Evolutionary conservation across 1,139 yeast genomes (phyloP), one percentile per base, ranked within the genome.

Genomic region (Petasospora rhodanensis): DNA sequence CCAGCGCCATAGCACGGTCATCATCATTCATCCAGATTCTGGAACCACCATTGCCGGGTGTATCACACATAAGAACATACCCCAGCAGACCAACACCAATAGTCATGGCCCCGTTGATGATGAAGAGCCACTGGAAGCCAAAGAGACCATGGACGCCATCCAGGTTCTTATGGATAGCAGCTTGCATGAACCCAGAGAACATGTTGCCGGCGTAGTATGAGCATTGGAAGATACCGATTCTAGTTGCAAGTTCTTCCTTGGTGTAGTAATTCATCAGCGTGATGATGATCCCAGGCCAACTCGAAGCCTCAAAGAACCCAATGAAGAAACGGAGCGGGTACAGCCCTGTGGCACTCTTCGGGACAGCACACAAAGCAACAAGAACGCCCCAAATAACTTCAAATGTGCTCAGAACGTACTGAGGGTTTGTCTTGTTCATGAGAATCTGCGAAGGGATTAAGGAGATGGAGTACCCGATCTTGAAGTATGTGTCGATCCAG

Each of bases 381-480:
- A 55, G 33, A n/a, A 56, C 25, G 23, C 58, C 55, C 61, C 61
- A 56, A 23, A 49, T 37, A 4, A 53, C 22, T 32, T 56, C 66
- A 42, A 29, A 76, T 69, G 48, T 24, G 4, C 6, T 66, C 55
- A 37, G 68, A 52, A 11, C 72, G 67, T 52, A 77, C 64, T 43
- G 68, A 64, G 35, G 73, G 12, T 28, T 39, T 11, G 41, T 32
- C 28, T 38, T 41, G 56, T 22, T 73, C 47, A 77, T 73, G 69
- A 41, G 64, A 59, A 72, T 61, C 6, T 73, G 61, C 31, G 64
- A 66, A 26, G 73, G 57, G 24, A 75, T 52, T 26, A 70, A 64
- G 1, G 81, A 81, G 17, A 77, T 54, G 56, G 74, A 65, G 11
- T 75, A 74, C 10, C 76, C 62, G 15, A 71, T 65, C 14, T 70